phyloP scores from a whole-genome alignment of 257 asterid species.

The Cynanchum wilfordii region DNA sequence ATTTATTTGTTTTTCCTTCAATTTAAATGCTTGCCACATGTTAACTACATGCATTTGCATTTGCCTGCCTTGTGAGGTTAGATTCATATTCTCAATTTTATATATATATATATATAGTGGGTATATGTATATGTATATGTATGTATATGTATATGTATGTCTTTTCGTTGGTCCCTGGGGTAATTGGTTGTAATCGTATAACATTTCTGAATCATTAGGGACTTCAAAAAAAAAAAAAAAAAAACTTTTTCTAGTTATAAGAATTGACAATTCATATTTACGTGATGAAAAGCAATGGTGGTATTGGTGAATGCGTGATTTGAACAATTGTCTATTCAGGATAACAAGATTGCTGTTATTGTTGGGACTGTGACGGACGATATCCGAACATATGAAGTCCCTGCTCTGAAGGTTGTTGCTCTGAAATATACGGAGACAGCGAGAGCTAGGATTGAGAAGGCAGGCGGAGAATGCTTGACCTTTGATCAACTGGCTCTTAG shows the following conservation, averaged over 20 bases:
- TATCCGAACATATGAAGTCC: constrained; percentile 58
- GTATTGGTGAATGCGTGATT: neutral
- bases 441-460: constrained; percentile 93
- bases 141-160: neutral
- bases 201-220: neutral
- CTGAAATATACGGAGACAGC: constrained; percentile 84
- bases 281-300: too few relatives aligned
- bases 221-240: neutral
- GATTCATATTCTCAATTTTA: neutral
- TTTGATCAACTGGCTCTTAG: constrained; percentile 92
- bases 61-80: neutral
- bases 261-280: neutral
- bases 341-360: constrained; percentile 71
- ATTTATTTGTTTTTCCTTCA: neutral
- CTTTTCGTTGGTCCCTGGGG: neutral
- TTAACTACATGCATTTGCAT: neutral
- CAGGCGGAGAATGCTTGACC: constrained; percentile 89
- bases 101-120: neutral
- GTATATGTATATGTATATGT: too few relatives aligned
- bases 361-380: constrained; percentile 87
- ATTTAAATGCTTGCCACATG: neutral
- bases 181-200: neutral
- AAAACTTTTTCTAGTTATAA: neutral
- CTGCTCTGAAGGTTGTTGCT: constrained; percentile 67
- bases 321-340: constrained; percentile 29